Conservation (phyloP, 129 eudicot genomes). For the Artemisia argyi region DNA sequence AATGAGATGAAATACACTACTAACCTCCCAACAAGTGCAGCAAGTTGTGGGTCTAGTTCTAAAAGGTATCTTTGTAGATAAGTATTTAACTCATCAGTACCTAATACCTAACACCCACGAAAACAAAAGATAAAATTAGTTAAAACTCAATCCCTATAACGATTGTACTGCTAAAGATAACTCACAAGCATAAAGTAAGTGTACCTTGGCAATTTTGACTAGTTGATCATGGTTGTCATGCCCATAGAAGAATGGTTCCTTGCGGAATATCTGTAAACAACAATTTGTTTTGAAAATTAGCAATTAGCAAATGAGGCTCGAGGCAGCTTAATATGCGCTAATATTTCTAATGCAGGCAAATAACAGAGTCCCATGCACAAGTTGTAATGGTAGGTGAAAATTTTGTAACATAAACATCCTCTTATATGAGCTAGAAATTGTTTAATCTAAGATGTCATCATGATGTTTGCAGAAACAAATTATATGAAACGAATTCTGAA, state of each 20-base stretch:
- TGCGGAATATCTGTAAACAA: constrained; percentile 66
- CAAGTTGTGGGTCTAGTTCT: constrained; percentile 78
- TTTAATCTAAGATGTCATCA: not conserved
- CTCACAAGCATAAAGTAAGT: not conserved
- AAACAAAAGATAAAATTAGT: not conserved
- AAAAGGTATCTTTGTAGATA: constrained; percentile 70
- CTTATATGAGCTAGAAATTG: not conserved
- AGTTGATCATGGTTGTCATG: constrained; percentile 83
- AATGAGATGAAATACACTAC: constrained; percentile 2
- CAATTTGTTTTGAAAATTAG: constrained; percentile 19
- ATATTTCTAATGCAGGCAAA: not conserved
- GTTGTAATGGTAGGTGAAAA: not conserved
- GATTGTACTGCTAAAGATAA: not conserved
- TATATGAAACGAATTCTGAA: not conserved
- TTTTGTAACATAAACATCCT: not conserved
- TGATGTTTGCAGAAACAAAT: not conserved
- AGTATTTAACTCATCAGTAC: constrained; percentile 81
- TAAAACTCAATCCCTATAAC: not conserved
- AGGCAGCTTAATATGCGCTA: too few species aligned
- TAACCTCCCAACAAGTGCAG: constrained; percentile 85
- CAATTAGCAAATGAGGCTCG: not conserved
- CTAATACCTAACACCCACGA: constrained; percentile 54
- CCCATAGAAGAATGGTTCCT: constrained; percentile 82
- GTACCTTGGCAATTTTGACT: constrained; percentile 80
- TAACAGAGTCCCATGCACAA: constrained; percentile 20